phyloP scores from a whole-genome alignment of 345 rosid genomes.

The Eucalyptus erythrocorys region DNA sequence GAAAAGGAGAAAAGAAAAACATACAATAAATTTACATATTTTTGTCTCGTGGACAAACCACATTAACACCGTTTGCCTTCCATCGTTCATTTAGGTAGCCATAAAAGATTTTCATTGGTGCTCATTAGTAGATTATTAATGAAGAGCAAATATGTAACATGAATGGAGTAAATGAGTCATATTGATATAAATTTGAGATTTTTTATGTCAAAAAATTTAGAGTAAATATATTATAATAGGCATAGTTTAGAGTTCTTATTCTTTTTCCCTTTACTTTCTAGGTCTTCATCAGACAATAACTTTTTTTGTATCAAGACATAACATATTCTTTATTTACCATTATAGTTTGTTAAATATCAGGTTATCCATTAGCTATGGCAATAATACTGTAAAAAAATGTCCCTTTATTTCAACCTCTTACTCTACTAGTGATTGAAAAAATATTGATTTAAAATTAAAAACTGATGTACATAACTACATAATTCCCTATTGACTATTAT shows the following conservation, averaged over 20 bases:
- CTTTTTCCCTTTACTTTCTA: background rate
- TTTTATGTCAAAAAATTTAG: too few relatives aligned
- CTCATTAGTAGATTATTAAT: background rate
- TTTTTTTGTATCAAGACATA: background rate
- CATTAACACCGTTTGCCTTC: background rate
- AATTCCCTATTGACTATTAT: background rate
- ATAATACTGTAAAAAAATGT: background rate
- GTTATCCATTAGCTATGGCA: background rate
- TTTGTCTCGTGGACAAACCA: background rate
- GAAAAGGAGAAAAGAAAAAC: background rate
- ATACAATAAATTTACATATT: background rate
- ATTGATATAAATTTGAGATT: too few relatives aligned
- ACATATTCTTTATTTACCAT: too few relatives aligned
- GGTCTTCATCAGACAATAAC: background rate
- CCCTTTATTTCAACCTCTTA: background rate
- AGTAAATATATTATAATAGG: background rate
- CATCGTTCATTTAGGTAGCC: background rate
- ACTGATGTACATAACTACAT: background rate
- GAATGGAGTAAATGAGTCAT: fast-evolving
- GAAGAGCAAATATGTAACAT: too few relatives aligned
- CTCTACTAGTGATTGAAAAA: background rate
- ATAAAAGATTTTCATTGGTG: background rate
- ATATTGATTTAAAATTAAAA: background rate
- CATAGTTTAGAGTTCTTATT: background rate
- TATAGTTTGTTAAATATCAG: background rate